Base-by-base conservation (phyloP, 2,329 filamentous ascomycete species). In the Raffaelea arxii region DNA sequence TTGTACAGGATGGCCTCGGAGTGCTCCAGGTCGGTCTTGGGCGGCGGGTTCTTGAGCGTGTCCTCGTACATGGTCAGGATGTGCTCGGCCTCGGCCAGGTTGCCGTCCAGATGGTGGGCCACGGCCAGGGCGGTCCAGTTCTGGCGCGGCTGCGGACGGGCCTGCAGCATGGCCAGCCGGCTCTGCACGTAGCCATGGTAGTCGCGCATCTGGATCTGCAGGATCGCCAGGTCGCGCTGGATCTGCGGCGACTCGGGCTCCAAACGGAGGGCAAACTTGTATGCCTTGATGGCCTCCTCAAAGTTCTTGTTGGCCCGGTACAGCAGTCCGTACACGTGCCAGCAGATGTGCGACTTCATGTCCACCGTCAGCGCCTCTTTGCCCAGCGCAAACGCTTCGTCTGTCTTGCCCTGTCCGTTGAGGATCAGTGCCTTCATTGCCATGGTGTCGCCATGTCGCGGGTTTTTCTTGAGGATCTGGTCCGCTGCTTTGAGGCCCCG, bases 281-380 rank as follows among this genome's bases (percentile, higher is more conserved):
- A 98, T 49, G 92, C 94, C 74, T 97, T 97, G 70, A 96, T 96
- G 10, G 94, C 91, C 69, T 97, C 92, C 65, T 97, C 92, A 58
- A 94, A 97, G 68, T 98, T 97, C 75, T 97, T 97, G 61, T 86
- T 84, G 42, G 87, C 84, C 44, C 91, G 83, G 68, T 94, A 97
- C 43, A 98, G 76, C 55, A 98, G 69, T 25, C 94, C 92, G 64
- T 97, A 98, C 51, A 98, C 92, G 66, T 98, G 94, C 92, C 92
- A 98, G 74, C 90, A 97, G 59, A 98, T 90, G 67, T 97, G 91
- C 59, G 90, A 96, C 71, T 94, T 96, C 90, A 98, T 97, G 64
- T 97, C 90, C 59, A 90, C 88, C 55, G 84, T 89, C 57, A 98
- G 74, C 27, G 94, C 92, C 54, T 89, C 78, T 69, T 96, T 98